phyloP scores from a whole-genome alignment of 768 basidiomycete species.

The Cytidiella melzeri region DNA sequence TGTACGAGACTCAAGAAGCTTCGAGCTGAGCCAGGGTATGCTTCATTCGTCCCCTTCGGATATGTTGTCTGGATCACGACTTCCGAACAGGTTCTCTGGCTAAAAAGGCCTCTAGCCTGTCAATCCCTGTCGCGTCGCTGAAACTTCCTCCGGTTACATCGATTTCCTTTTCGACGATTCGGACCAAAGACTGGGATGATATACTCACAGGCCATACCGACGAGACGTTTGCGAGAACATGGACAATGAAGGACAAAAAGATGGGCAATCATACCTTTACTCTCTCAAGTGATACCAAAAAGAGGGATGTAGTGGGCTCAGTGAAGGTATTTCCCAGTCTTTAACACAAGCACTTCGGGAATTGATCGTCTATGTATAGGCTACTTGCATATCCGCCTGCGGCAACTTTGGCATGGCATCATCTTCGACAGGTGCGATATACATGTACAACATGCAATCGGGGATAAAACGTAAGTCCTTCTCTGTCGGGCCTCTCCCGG shows the following conservation, averaged over 20 bases:
- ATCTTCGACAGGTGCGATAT: conserved; percentile 71
- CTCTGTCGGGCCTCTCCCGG: conserved; percentile 56
- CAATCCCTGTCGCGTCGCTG: conserved; percentile 72
- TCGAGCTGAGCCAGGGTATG: conserved; percentile 82
- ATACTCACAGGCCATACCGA: conserved; percentile 87
- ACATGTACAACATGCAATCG: conserved; percentile 97
- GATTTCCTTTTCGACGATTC: conserved; percentile 70
- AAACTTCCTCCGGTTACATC: conserved; percentile 80
- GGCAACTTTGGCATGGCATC: conserved; percentile 92
- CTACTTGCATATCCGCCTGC: conserved; percentile 87
- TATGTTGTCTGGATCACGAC: not conserved
- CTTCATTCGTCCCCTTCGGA: conserved; percentile 29
- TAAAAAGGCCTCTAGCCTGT: conserved; percentile 73
- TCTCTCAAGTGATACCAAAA: conserved; percentile 46
- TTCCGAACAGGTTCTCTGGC: conserved; percentile 76
- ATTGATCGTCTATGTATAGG: conserved; percentile 32
- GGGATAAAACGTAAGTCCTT: conserved; percentile 81
- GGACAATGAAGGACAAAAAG: conserved; percentile 80
- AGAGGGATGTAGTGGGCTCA: conserved; percentile 43
- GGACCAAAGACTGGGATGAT: conserved; percentile 97
- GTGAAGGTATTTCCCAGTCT: conserved; percentile 52
- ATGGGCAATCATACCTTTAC: conserved; percentile 71
- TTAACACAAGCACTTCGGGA: not conserved
- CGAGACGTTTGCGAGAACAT: conserved; percentile 78
- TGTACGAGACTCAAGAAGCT: conserved; percentile 90